These are phyloP conservation scores for Loxodes magnus DNA, from an alignment of 73 alveolate genomes.

Conservation along the genomic window DNA sequence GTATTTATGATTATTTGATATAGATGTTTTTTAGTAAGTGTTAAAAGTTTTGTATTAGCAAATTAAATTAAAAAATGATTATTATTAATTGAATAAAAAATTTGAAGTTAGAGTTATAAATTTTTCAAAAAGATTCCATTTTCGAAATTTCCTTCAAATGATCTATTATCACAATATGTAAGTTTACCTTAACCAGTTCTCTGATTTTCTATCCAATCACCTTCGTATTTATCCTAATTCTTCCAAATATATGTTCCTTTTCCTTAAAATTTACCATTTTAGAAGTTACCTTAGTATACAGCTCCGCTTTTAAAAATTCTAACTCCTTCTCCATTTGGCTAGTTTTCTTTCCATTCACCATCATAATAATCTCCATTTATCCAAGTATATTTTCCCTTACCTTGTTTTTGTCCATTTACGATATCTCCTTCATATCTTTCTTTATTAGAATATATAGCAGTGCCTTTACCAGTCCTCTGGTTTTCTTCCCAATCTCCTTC, in stretches of 20 bases:
- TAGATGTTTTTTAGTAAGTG: no score
- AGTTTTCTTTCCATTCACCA: conserved; percentile 13
- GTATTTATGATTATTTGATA: no score
- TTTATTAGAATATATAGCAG: no score
- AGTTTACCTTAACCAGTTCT: conserved; percentile 3
- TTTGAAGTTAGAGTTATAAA: no score
- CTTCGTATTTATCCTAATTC: conserved; percentile 14
- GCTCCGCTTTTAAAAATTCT: conserved; percentile 7
- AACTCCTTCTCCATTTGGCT: conserved; percentile 1
- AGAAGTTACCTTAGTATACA: not conserved
- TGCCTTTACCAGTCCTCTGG: not conserved
- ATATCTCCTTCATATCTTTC: no score
- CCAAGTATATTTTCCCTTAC: no score
- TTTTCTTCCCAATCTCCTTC: not conserved
- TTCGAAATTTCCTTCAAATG: conserved; percentile 7
- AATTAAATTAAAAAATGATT: no score
- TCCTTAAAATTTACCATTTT: not conserved
- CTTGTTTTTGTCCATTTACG: no score
- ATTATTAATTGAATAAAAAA: no score
- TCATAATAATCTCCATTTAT: no score
- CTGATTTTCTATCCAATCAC: not conserved
- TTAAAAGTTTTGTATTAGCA: no score
- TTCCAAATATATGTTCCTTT: conserved; percentile 1
- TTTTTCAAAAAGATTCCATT: no score
- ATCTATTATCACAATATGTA: not conserved